Conservation (phyloP, 1,139 yeast genomes). For the Saccharomyces hybrid region DNA sequence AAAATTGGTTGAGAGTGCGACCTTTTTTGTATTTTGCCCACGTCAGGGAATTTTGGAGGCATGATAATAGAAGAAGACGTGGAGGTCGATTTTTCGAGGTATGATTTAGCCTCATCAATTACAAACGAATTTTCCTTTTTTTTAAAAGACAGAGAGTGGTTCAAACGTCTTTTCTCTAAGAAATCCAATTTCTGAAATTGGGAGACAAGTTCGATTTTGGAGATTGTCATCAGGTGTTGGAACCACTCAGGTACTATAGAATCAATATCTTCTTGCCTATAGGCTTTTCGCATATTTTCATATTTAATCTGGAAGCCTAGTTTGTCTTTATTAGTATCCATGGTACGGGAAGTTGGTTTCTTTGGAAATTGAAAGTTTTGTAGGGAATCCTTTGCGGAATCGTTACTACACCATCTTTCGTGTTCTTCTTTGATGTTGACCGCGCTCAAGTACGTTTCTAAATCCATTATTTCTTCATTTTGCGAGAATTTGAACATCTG, state of each 20-base stretch:
- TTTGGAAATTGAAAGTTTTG: conserved; percentile 22
- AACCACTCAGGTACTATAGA: conserved; percentile 37
- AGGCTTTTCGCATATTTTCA: conserved; percentile 12
- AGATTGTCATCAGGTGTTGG: conserved; percentile 26
- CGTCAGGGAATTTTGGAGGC: not conserved
- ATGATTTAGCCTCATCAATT: not conserved
- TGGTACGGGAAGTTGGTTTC: conserved; percentile 3
- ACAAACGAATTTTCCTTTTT: not conserved
- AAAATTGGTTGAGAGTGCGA: conserved; percentile 21
- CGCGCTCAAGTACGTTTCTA: conserved; percentile 30
- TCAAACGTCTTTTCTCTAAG: conserved; percentile 36
- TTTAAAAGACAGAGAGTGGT: conserved; percentile 18
- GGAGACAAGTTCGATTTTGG: conserved; percentile 29
- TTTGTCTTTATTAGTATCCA: conserved; percentile 14
- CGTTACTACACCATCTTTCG: conserved; percentile 21
- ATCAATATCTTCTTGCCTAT: conserved; percentile 14
- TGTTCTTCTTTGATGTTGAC: conserved; percentile 26
- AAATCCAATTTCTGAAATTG: conserved; percentile 37
- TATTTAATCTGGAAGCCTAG: conserved; percentile 24
- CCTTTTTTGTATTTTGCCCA: conserved; percentile 10
- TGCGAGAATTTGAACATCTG: conserved; percentile 38
- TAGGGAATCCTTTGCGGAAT: conserved; percentile 9
- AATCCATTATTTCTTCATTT: conserved; percentile 37
- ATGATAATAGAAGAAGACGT: not conserved
- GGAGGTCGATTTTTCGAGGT: not conserved